These are phyloP conservation scores for Astragalus glycyphyllos DNA, from an alignment of 306 rosid species.

Conservation along the genomic window DNA sequence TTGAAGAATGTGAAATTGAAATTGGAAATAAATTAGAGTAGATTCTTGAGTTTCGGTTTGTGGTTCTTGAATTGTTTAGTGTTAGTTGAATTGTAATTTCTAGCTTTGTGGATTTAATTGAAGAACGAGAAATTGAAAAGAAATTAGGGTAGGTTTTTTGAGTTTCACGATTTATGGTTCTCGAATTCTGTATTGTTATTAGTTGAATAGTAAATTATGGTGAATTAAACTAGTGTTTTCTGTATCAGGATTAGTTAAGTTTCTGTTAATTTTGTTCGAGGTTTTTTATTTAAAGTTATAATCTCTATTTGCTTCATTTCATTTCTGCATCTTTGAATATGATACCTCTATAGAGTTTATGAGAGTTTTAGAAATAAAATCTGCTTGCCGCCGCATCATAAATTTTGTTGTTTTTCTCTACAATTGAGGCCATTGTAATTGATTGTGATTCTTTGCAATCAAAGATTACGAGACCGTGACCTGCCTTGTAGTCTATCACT, in stretches of 20 bases:
- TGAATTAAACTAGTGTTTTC: not conserved
- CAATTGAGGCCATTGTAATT: too few relatives aligned
- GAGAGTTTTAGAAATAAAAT: not conserved
- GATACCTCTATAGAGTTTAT: not conserved
- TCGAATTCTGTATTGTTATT: not conserved
- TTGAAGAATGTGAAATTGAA: not conserved
- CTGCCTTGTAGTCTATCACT: not conserved
- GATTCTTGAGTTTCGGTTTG: not conserved
- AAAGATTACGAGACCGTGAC: too few relatives aligned
- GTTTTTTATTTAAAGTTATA: not conserved
- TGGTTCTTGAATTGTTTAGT: not conserved
- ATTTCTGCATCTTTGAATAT: too few relatives aligned
- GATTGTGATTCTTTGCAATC: too few relatives aligned
- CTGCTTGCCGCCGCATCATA: not conserved
- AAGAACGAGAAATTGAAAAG: not conserved
- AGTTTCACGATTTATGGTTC: slow-evolving; percentile 3
- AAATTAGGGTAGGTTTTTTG: not conserved
- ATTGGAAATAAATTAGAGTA: not conserved
- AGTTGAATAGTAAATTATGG: slow-evolving; percentile 4
- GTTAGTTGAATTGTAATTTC: not conserved
- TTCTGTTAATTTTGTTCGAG: not conserved
- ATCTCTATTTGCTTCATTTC: too few relatives aligned
- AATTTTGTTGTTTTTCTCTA: too few relatives aligned
- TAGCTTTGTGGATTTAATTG: not conserved
- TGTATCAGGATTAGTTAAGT: not conserved